Evolutionary conservation across 1,284 basidiomycete genomes (phyloP).

Genomic region (Stygiomarasmius scandens): DNA sequence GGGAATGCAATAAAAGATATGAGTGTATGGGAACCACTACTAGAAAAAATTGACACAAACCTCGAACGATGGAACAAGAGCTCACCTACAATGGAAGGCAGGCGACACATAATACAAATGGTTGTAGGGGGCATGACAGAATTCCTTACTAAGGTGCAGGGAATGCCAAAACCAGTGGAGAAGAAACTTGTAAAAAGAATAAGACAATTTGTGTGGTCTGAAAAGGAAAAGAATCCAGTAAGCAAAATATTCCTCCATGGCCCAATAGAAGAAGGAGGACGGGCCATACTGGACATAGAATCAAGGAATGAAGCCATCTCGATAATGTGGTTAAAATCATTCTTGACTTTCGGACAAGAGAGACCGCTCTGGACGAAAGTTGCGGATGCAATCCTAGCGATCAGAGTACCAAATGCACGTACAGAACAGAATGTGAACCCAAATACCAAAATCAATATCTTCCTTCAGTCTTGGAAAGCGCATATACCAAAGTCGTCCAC

Average conservation of each 20-base stretch:
- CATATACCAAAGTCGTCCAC: background rate
- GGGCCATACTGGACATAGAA: slow-evolving; percentile 22
- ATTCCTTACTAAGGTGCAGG: slow-evolving; percentile 21
- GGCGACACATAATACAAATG: slow-evolving; percentile 19
- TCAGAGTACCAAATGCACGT: background rate
- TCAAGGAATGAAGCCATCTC: slow-evolving; percentile 28
- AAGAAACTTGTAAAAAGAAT: background rate
- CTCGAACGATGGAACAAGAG: slow-evolving; percentile 15
- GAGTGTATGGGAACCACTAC: background rate
- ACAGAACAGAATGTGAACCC: slow-evolving; percentile 9
- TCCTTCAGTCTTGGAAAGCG: slow-evolving; percentile 27
- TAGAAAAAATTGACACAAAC: slow-evolving; percentile 19
- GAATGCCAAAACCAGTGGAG: slow-evolving; percentile 6
- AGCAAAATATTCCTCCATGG: slow-evolving; percentile 23
- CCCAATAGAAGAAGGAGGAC: slow-evolving; percentile 21
- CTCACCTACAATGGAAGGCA: slow-evolving; percentile 20
- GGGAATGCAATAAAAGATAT: slow-evolving; percentile 24
- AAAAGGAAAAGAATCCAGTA: slow-evolving; percentile 16
- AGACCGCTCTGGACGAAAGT: slow-evolving; percentile 23
- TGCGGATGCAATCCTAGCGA: slow-evolving; percentile 17
- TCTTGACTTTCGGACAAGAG: slow-evolving; percentile 9
- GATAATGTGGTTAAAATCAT: slow-evolving; percentile 20
- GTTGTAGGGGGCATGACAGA: slow-evolving; percentile 21
- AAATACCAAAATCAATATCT: slow-evolving; percentile 15
- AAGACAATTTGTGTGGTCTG: slow-evolving; percentile 28